Evolutionary conservation across 352 stramenopile genomes (phyloP).

Genomic region (Pythium aphanidermatum): DNA sequence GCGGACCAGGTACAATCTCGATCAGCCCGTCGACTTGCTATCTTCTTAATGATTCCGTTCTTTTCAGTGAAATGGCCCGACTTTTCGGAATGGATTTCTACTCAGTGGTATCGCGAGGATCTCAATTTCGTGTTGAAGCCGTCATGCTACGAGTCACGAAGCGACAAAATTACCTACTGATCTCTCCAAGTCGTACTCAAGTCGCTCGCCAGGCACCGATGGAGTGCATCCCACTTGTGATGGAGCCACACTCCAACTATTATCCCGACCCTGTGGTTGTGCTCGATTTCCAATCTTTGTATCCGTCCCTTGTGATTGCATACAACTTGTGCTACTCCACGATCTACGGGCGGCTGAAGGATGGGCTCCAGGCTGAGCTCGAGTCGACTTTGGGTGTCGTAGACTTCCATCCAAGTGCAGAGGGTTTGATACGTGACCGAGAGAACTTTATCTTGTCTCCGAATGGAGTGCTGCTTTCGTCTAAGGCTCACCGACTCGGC

Average conservation of each 20-base stretch:
- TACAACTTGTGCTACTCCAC: constrained; percentile 99
- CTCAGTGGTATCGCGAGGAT: constrained; percentile 89
- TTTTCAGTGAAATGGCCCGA: constrained; percentile 85
- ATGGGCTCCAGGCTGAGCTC: constrained; percentile 62
- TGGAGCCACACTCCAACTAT: constrained; percentile 95
- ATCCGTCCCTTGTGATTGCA: constrained; percentile 98
- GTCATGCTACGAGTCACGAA: constrained; percentile 92
- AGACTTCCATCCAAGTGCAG: constrained; percentile 34
- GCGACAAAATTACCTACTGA: constrained; percentile 76
- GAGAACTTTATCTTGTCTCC: constrained; percentile 71
- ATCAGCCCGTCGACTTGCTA: not conserved
- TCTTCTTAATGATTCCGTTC: constrained; percentile 18
- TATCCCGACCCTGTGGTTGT: constrained; percentile 97
- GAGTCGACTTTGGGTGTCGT: constrained; percentile 62
- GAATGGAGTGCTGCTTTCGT: constrained; percentile 95
- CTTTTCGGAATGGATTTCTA: constrained; percentile 95
- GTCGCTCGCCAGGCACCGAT: constrained; percentile 88
- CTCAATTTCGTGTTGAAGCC: constrained; percentile 91
- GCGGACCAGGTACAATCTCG: constrained; percentile 42
- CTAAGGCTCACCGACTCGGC: constrained; percentile 89
- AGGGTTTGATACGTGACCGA: constrained; percentile 40
- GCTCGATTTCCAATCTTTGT: constrained; percentile 99
- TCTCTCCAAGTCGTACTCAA: constrained; percentile 72
- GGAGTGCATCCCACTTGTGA: constrained; percentile 91
- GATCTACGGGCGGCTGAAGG: constrained; percentile 88